A percentile compares a stretch with the other conserved stretches of the same genome.
Conservation (phyloP, 2,329 filamentous ascomycete species). For the Stagonosporopsis cucurbitacearum region DNA sequence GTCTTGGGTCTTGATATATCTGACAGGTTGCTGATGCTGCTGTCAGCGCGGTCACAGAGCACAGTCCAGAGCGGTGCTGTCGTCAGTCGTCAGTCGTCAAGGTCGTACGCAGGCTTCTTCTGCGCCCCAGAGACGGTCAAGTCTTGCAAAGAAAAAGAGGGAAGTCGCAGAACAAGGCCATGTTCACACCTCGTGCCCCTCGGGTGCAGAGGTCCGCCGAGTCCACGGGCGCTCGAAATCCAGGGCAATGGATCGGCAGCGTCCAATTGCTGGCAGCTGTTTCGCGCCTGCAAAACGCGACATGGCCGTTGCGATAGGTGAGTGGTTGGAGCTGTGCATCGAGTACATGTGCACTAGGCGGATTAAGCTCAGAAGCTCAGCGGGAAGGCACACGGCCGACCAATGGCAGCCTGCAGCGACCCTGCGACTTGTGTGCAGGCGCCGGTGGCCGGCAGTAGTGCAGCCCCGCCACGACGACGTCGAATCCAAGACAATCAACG, state of each 20-base stretch:
- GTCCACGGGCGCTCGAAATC: constrained; percentile 25
- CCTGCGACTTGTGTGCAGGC: constrained; percentile 21
- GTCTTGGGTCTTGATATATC: constrained; percentile 34
- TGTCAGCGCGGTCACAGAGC: constrained; percentile 27
- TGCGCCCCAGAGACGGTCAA: constrained; percentile 24
- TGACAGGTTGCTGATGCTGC: constrained; percentile 36
- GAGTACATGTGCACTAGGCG: constrained; percentile 29
- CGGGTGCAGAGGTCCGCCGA: constrained; percentile 28
- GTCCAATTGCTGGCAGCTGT: constrained; percentile 38
- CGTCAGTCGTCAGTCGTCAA: constrained; percentile 21
- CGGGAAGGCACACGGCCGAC: constrained; percentile 21
- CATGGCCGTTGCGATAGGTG: constrained; percentile 31
- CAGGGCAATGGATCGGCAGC: constrained; percentile 23
- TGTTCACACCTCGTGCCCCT: constrained; percentile 28
- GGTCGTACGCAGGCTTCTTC: constrained; percentile 26
- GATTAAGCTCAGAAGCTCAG: constrained; percentile 26
- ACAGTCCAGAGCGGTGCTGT: constrained; percentile 19
- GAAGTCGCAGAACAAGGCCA: constrained; percentile 20
- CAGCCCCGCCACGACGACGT: constrained; percentile 18
- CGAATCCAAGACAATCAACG: constrained; percentile 26
- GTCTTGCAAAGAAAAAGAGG: constrained; percentile 19
- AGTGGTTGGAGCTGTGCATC: constrained; percentile 36
- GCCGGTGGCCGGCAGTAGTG: constrained; percentile 17
- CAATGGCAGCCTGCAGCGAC: constrained; percentile 30
- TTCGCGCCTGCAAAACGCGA: constrained; percentile 41